Base-by-base conservation (phyloP, 805 yeast species). In the Kluyveromyces nonfermentans region DNA sequence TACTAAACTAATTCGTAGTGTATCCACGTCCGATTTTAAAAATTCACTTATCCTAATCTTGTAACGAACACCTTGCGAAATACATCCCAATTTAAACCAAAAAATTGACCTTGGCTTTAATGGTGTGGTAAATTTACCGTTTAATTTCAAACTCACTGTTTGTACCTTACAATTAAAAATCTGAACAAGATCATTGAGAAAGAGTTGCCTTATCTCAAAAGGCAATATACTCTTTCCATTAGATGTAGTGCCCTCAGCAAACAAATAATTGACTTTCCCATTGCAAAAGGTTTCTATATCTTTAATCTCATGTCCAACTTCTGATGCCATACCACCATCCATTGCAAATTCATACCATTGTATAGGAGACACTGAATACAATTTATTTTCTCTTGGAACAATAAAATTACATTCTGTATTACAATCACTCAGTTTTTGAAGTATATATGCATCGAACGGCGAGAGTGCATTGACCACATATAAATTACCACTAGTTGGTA, bases 191-290 rank as follows among this genome's bases (percentile, higher is more conserved):
- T 42, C 40, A 12, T 50, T 45, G 42, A 65, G 51, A 5, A 47
- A 28, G 0, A 18, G 12, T n/a, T 56, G 59, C 5, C 47, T 48
- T 10, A 65, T 35, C 4, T 67, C 65, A 44, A 84, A 74, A 3
- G 86, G 78, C 48, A 89, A 69, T 1, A 89, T 57, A 0, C 88
- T 79, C 48, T 80, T 79, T 41, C 94, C 93, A 57, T 89, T 90
- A 0, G 95, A 78, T 0, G 95, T 72, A 0, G 95, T 85, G 0
- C 95, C 95, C 56, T 88, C 97, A 2, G 81, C 70, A 46, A 87
- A 77, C 18, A 83, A 51, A 42, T 73, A 80, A 4, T 78, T 69
- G 0, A 70, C 64, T 35, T 73, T 71, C n/a, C 70, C 67, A 3
- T 60, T 57, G 17, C 41, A 38, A 15, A 62, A 54, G 22, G 57